These are phyloP conservation scores for Sanghuangporus sanghuang DNA, from an alignment of 1,284 basidiomycete species.

Conservation along the genomic window DNA sequence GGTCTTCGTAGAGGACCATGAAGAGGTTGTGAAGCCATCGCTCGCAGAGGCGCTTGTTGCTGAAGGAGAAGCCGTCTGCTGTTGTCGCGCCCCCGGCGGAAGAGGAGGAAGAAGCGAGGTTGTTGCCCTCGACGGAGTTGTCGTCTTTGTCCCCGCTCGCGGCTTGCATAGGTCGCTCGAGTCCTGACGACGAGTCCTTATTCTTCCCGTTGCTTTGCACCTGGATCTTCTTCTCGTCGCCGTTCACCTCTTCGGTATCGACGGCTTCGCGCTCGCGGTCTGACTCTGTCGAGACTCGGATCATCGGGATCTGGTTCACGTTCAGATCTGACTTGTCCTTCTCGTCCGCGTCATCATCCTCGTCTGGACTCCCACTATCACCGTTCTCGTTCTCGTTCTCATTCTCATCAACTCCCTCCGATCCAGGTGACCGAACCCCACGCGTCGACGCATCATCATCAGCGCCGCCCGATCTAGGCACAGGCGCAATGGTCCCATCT, in stretches of 20 bases:
- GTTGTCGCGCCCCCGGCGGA: conserved; percentile 23
- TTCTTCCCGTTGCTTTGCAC: conserved; percentile 23
- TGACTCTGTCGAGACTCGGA: conserved; percentile 84
- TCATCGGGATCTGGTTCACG: conserved; percentile 65
- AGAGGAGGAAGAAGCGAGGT: conserved; percentile 1
- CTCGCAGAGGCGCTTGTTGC: conserved; percentile 95
- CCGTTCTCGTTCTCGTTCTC: conserved; percentile 19
- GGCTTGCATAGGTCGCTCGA: conserved; percentile 63
- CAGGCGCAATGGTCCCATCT: conserved; percentile 41
- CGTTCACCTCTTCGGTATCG: conserved; percentile 27
- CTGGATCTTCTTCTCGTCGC: conserved; percentile 20
- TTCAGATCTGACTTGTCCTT: conserved; percentile 25
- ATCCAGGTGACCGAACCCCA: conserved; percentile 38
- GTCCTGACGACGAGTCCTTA: conserved; percentile 25
- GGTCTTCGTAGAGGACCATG: conserved; percentile 98
- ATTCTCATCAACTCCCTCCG: conserved; percentile 30
- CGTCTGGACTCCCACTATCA: conserved; percentile 19
- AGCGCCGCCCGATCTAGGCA: conserved; percentile 25
- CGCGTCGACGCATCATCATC: conserved; percentile 77
- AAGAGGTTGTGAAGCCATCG: conserved; percentile 98
- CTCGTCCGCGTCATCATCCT: conserved; percentile 16
- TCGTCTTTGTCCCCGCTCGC: conserved; percentile 41
- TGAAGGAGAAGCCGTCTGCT: conserved; percentile 82
- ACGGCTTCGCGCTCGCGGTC: conserved; percentile 47
- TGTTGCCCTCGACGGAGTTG: conserved; percentile 32